Evolutionary conservation across 169 alveolate genomes (phyloP).

Genomic region (Besnoitia besnoiti): DNA sequence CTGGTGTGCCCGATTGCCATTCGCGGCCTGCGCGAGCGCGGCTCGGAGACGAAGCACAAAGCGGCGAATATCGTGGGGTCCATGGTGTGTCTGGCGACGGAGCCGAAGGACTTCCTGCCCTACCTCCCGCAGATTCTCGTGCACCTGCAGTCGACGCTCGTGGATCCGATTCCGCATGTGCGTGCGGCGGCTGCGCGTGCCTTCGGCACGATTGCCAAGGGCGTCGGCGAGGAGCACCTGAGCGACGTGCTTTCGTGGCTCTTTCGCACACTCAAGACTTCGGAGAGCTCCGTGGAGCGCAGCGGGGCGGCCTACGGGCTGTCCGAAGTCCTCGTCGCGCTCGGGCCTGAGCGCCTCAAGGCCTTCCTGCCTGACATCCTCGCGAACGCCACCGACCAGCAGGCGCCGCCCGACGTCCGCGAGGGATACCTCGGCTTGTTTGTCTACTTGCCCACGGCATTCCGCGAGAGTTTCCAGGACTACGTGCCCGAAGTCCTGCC

Average conservation of each 20-base stretch:
- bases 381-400: constrained; percentile 18
- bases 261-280: constrained; percentile 43
- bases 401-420: constrained; percentile 43
- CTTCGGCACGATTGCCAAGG: constrained; percentile 71
- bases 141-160: constrained; percentile 69
- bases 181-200: constrained; percentile 76
- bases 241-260: constrained; percentile 55
- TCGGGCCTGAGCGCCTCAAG: constrained; percentile 50
- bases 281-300: constrained; percentile 70
- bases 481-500: constrained; percentile 74
- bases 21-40: constrained; percentile 70
- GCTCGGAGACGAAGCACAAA: constrained; percentile 70
- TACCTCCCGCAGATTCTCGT: constrained; percentile 71
- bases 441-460: constrained; percentile 76
- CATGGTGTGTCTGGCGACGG: constrained; percentile 69
- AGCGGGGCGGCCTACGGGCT: constrained; percentile 76
- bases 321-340: constrained; percentile 67
- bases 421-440: constrained; percentile 82
- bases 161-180: constrained; percentile 76
- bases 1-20: constrained; percentile 67
- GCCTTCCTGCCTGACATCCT: constrained; percentile 52
- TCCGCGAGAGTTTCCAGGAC: constrained; percentile 64
- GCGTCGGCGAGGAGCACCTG: constrained; percentile 61
- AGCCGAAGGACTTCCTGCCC: constrained; percentile 71
- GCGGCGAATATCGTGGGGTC: constrained; percentile 76